These are phyloP conservation scores for Calonectria hawksworthii DNA, from an alignment of 2,329 filamentous ascomycete genomes.

Conservation along the genomic window DNA sequence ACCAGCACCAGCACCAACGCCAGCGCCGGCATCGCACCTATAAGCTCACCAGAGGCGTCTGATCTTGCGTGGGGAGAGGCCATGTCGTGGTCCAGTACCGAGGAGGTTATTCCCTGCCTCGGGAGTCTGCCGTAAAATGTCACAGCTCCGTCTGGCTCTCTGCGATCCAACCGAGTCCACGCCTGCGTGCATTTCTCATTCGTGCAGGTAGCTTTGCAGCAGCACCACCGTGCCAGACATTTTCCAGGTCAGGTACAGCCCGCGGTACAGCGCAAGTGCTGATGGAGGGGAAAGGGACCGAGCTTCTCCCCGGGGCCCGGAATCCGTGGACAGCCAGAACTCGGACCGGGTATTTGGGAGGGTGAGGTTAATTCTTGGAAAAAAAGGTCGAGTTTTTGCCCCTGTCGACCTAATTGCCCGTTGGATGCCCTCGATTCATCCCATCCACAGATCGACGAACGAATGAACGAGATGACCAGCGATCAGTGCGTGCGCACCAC, in stretches of 20 bases:
- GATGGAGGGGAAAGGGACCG: constrained; percentile 15
- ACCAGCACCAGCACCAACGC: constrained; percentile 26
- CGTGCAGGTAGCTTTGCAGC: neutral
- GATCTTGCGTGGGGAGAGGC: constrained; percentile 26
- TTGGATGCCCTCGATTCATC: constrained; percentile 31
- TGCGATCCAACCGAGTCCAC: constrained; percentile 12
- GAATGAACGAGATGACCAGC: constrained; percentile 42
- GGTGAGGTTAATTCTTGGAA: constrained; percentile 26
- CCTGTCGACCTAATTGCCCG: constrained; percentile 33
- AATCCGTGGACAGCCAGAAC: neutral
- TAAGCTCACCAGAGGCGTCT: constrained; percentile 15
- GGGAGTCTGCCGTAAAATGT: neutral
- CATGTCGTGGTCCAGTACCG: constrained; percentile 22
- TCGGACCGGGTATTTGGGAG: constrained; percentile 6
- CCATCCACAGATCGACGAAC: constrained; percentile 40
- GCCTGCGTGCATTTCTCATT: constrained; percentile 17
- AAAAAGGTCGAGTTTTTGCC: constrained; percentile 29
- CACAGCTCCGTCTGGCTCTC: neutral
- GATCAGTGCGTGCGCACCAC: constrained; percentile 36
- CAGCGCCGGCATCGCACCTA: neutral
- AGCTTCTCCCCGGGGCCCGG: constrained; percentile 4
- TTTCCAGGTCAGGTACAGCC: constrained; percentile 5
- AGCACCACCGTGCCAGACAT: neutral
- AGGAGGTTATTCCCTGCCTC: constrained; percentile 4
- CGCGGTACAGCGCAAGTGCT: neutral